Conservation (phyloP, 352 stramenopile genomes). For the Discostella stelligera region DNA sequence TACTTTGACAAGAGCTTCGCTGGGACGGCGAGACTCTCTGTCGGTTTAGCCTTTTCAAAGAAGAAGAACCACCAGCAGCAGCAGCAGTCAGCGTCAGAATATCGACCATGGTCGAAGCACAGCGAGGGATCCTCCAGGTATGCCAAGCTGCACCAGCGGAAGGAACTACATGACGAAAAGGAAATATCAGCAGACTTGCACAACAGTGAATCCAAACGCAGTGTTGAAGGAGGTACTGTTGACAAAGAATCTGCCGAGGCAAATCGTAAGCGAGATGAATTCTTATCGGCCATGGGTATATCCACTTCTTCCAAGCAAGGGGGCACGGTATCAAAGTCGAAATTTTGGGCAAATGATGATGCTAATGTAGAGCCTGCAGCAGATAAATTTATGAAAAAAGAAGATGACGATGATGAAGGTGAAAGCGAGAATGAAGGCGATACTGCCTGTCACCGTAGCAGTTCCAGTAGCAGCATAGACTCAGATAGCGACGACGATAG, state of each 20-base stretch:
- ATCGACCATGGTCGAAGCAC: constrained; percentile 54
- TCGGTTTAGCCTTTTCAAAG: constrained; percentile 68
- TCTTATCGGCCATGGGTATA: constrained; percentile 61
- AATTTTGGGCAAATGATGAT: constrained; percentile 83
- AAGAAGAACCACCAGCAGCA: constrained; percentile 39
- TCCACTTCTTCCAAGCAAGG: constrained; percentile 25
- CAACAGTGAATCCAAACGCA: constrained; percentile 36
- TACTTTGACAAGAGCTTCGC: constrained; percentile 80
- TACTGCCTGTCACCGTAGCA: constrained; percentile 20
- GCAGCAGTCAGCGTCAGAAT: constrained; percentile 19
- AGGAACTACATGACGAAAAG: constrained; percentile 16
- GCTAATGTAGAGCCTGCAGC: constrained; percentile 44
- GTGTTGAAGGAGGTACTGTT: constrained; percentile 56
- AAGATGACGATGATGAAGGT: constrained; percentile 13
- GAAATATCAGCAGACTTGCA: neutral
- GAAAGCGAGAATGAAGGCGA: constrained; percentile 35
- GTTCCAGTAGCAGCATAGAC: constrained; percentile 36
- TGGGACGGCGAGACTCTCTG: constrained; percentile 56
- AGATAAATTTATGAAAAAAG: constrained; percentile 25
- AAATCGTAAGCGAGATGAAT: constrained; percentile 53
- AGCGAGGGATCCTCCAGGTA: constrained; percentile 53
- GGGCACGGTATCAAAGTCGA: constrained; percentile 49
- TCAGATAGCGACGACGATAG: constrained; percentile 51
- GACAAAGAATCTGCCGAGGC: constrained; percentile 53
- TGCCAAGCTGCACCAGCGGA: constrained; percentile 29